Conservation (phyloP, 2,329 filamentous ascomycete species). For the Pseudogymnoascus sp. region DNA sequence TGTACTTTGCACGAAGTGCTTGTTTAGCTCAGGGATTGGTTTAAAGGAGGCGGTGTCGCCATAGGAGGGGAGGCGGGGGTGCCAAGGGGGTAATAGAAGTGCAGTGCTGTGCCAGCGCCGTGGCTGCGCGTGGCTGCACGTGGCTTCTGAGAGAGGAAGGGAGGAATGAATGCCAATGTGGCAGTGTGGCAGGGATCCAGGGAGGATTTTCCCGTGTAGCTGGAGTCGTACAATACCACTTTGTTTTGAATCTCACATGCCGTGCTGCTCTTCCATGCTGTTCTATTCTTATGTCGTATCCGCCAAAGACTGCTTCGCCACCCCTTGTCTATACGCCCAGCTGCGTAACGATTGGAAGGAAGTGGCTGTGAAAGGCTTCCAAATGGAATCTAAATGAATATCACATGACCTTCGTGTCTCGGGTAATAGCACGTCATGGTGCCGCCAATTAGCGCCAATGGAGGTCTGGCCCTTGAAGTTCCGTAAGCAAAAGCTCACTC, state of each 20-base stretch:
- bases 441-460: background rate
- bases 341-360: background rate
- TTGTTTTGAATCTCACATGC: constrained; percentile 5
- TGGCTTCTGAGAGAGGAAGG: background rate
- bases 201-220: constrained; percentile 1
- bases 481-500: constrained; percentile 3
- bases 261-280: background rate
- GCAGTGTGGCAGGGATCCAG: background rate
- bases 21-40: constrained; percentile 1
- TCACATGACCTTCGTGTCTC: background rate
- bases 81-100: background rate
- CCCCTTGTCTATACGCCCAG: background rate
- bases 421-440: background rate
- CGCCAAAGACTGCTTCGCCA: background rate
- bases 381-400: background rate
- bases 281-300: background rate
- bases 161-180: background rate
- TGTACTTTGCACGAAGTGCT: background rate
- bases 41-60: background rate
- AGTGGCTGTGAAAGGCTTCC: background rate
- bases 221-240: constrained; percentile 7
- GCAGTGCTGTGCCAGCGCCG: background rate
- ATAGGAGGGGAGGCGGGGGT: background rate
- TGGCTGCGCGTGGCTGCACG: background rate
- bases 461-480: background rate